Percentiles rank a stretch among this genome's conserved stretches.
phyloP scores from a whole-genome alignment of 2,329 filamentous ascomycete species.

The Verticillium zaregamsianum region DNA sequence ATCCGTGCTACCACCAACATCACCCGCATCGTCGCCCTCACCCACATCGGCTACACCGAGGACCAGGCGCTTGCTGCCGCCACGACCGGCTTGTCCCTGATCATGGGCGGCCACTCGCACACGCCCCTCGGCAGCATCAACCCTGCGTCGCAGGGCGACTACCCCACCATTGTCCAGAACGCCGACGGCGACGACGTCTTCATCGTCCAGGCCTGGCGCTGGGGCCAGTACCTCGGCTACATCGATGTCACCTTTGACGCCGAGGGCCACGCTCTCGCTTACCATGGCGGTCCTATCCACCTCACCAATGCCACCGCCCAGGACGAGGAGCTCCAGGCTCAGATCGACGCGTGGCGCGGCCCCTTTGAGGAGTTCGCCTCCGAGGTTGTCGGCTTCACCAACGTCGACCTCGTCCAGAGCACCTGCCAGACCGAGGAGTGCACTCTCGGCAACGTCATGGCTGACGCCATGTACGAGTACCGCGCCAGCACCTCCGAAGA shows the following conservation, averaged over 20 bases:
- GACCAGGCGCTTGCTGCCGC: slow-evolving; percentile 57
- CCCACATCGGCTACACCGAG: slow-evolving; percentile 63
- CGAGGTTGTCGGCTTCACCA: slow-evolving; percentile 50
- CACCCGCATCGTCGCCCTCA: slow-evolving; percentile 61
- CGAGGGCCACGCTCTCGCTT: slow-evolving; percentile 56
- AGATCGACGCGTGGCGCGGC: slow-evolving; percentile 54
- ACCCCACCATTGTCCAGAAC: slow-evolving; percentile 61
- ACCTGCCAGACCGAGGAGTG: slow-evolving; percentile 57
- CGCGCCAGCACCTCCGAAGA: slow-evolving; percentile 42
- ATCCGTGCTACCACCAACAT: slow-evolving; percentile 59
- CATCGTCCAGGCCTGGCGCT: slow-evolving; percentile 63
- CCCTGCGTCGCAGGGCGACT: slow-evolving; percentile 51
- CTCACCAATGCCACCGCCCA: slow-evolving; percentile 57
- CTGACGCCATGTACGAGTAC: slow-evolving; percentile 59
- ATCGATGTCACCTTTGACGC: slow-evolving; percentile 62
- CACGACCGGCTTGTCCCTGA: slow-evolving; percentile 61
- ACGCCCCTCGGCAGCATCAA: slow-evolving; percentile 57
- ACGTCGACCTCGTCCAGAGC: slow-evolving; percentile 54
- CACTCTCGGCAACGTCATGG: slow-evolving; percentile 49
- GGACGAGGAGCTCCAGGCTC: slow-evolving; percentile 51
- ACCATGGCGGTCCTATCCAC: slow-evolving; percentile 61
- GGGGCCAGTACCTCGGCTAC: slow-evolving; percentile 65
- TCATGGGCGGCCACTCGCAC: slow-evolving; percentile 60
- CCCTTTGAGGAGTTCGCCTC: slow-evolving; percentile 58
- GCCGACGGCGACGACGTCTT: slow-evolving; percentile 62